phyloP scores from a whole-genome alignment of 225 moss, liverwort and hornwort species.

The Neckera pumila region DNA sequence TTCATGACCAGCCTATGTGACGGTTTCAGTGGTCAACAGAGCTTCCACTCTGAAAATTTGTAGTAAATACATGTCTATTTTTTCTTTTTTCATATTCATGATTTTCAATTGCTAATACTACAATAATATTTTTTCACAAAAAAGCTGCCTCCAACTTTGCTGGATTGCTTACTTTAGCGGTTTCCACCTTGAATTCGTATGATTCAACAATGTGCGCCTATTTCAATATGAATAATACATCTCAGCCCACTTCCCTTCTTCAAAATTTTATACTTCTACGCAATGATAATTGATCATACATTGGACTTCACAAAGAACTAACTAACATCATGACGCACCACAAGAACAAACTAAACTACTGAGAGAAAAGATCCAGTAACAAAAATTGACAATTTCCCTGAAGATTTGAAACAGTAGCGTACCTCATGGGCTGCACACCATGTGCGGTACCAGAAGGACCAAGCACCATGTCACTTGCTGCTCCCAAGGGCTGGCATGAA shows the following conservation, averaged over 20 bases:
- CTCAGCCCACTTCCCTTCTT: background rate
- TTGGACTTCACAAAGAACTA: background rate
- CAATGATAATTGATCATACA: background rate
- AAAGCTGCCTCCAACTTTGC: background rate
- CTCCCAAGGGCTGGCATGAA: background rate
- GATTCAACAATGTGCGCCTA: background rate
- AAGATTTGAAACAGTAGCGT: background rate
- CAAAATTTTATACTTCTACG: background rate
- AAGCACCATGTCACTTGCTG: background rate
- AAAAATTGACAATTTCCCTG: background rate
- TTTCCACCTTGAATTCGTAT: too few relatives aligned
- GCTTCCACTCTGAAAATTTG: background rate
- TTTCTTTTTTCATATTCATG: too few relatives aligned
- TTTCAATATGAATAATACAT: background rate
- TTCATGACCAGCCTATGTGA: background rate
- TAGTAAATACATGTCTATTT: too few relatives aligned
- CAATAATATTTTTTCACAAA: background rate
- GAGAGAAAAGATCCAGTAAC: too few relatives aligned
- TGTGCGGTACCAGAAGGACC: background rate
- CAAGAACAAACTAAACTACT: background rate
- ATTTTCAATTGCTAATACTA: background rate
- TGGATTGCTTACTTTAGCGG: too few relatives aligned
- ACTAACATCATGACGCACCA: background rate
- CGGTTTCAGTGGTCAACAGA: fast-evolving
- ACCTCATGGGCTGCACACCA: background rate